Conservation (phyloP, 1,284 basidiomycete species). For the Trametes versicolor region DNA sequence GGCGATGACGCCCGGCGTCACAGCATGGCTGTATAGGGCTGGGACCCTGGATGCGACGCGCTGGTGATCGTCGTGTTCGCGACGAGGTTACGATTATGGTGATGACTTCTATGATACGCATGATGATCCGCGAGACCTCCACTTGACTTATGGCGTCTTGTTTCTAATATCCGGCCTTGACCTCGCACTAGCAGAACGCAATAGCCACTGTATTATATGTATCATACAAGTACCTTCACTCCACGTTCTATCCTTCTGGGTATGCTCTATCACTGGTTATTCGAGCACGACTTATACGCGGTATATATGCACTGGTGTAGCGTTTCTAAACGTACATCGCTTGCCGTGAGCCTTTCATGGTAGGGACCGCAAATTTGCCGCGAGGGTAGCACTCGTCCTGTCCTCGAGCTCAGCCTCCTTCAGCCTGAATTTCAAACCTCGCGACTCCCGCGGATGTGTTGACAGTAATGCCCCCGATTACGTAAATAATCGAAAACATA, state of each 20-base stretch:
- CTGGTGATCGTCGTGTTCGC: constrained; percentile 23
- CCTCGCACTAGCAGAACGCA: constrained; percentile 19
- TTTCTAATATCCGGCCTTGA: constrained; percentile 25
- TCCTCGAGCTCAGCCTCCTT: too few relatives aligned
- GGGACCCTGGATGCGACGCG: constrained; percentile 18
- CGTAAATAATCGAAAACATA: constrained; percentile 19
- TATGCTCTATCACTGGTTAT: constrained; percentile 18
- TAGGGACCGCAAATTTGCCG: too few relatives aligned
- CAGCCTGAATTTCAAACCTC: too few relatives aligned
- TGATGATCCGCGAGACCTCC: constrained; percentile 35
- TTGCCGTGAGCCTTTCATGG: too few relatives aligned
- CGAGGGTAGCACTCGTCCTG: too few relatives aligned
- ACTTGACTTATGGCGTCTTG: constrained; percentile 22
- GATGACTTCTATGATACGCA: constrained; percentile 32
- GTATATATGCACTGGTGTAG: constrained; percentile 3
- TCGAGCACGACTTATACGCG: constrained; percentile 1
- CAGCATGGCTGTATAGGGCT: constrained; percentile 49
- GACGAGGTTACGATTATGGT: constrained; percentile 27
- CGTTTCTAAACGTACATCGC: too few relatives aligned
- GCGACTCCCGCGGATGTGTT: too few relatives aligned
- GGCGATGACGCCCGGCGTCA: constrained; percentile 50
- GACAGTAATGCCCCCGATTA: too few relatives aligned
- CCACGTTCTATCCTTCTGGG: constrained; percentile 3
- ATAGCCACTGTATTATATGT: constrained; percentile 34
- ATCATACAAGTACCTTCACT: constrained; percentile 25